Base-by-base conservation (phyloP, 2,329 filamentous ascomycete species). In the Penicillium concentricum region DNA sequence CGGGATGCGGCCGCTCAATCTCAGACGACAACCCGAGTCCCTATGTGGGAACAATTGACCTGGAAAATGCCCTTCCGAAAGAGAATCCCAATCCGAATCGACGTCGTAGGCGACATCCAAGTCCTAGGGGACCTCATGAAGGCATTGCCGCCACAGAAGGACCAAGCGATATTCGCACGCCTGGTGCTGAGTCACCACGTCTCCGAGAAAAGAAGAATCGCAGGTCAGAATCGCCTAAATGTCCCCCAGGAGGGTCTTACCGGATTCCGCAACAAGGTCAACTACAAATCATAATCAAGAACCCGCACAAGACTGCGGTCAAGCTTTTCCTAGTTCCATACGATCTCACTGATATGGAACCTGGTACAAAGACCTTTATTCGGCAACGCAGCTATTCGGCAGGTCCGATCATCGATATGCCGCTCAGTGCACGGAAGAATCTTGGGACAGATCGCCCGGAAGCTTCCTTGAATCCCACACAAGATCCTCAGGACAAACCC, bases 291-390 rank as follows among this genome's bases (percentile, higher is more conserved):
- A 88, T 99, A 60, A 91, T 99, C 72, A 97, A 97, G 73, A 99
- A 97, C 67, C 93, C 92, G 16, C 96, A 97, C 77, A 97, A 97
- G 72, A 97, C 94, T 4, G 94, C 94, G 1, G 93, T 97, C 53
- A 97, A 99, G 73, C 80, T 99, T 0, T 97, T 97, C 66, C 81
- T 97, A 24, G 86, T 99, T 3, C 94, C 93, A 0, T 99, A 97
- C 66, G 92, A 97, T 70, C 80, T 99, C 1, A 83, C 86, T 1
- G 93, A 91, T 50, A 99, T 99, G 93, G 89, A 94, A 60, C 84
- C 91, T 0, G 92, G 92, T 0, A 95, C 91, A 16, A 97, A 97
- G 74, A 99, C 94, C 0, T 97, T 97, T 66, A 89, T 99, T 59
- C 86, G 94, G 30, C 94, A 99, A 75, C 88, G 94, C 58, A 94